A percentile compares a stretch with the other conserved stretches of the same genome.
Evolutionary conservation across 192 early-diverging fungal species (phyloP).

Genomic region (Entomortierella lignicola): DNA sequence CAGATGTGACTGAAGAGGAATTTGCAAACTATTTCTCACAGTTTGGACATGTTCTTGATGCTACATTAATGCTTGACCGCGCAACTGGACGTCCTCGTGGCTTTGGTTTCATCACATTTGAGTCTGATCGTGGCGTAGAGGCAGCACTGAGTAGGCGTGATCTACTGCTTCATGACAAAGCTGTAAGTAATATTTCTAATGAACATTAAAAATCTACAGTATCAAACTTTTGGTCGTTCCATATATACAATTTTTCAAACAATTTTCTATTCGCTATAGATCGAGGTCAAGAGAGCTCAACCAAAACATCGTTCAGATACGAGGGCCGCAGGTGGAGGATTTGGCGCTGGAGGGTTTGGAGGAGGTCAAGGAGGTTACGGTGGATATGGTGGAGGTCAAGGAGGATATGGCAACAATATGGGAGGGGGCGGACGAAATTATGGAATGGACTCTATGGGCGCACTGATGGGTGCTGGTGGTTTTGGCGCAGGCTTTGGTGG

Average conservation of each 20-base stretch:
- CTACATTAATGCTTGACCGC: slow-evolving; percentile 87
- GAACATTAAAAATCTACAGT: not conserved
- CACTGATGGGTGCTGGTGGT: slow-evolving; percentile 42
- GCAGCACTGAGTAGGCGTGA: slow-evolving; percentile 77
- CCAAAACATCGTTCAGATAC: slow-evolving; percentile 66
- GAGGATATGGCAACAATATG: slow-evolving; percentile 38
- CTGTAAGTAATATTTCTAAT: slow-evolving; percentile 53
- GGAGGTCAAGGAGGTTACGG: slow-evolving; percentile 46
- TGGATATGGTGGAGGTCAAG: slow-evolving; percentile 52
- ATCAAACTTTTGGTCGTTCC: not conserved
- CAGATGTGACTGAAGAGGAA: slow-evolving; percentile 88
- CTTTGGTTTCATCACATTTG: slow-evolving; percentile 96
- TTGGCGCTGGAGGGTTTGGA: slow-evolving; percentile 40
- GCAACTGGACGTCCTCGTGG: slow-evolving; percentile 89
- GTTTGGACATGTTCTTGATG: slow-evolving; percentile 88
- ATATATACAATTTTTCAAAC: not conserved
- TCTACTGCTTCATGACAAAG: slow-evolving; percentile 77
- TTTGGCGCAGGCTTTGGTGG: slow-evolving; percentile 48
- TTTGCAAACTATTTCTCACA: slow-evolving; percentile 87
- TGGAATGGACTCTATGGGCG: slow-evolving; percentile 30
- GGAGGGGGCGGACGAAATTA: slow-evolving; percentile 29
- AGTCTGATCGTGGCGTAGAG: slow-evolving; percentile 78
- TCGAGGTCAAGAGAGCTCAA: slow-evolving; percentile 79
- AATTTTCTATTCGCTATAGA: slow-evolving; percentile 34
- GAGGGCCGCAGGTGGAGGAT: slow-evolving; percentile 36